Evolutionary conservation across 495 filamentous ascomycete genomes (phyloP).

Genomic region (Daldinia vernicosa): DNA sequence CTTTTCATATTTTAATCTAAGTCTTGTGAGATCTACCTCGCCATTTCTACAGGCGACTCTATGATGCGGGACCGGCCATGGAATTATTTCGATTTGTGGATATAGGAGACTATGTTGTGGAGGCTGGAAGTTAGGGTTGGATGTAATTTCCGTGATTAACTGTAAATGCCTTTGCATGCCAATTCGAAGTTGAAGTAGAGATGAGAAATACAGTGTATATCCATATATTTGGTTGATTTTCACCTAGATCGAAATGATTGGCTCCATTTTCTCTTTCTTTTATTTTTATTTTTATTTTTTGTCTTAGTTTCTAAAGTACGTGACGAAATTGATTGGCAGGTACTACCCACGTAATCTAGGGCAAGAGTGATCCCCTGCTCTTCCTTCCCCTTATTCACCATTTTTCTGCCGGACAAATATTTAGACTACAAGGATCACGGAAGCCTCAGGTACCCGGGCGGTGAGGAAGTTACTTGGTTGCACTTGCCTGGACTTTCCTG

Average conservation of each 20-base stretch:
- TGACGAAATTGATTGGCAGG: neutral
- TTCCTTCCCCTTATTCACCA: slow-evolving; percentile 1
- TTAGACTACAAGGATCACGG: neutral
- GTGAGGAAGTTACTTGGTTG: slow-evolving; percentile 21
- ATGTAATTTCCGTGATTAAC: neutral
- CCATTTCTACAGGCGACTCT: neutral
- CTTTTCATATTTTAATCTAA: neutral
- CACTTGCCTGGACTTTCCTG: neutral
- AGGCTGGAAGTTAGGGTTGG: neutral
- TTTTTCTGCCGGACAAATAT: slow-evolving; percentile 31
- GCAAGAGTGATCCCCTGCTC: neutral
- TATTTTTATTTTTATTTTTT: neutral
- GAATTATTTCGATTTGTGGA: neutral
- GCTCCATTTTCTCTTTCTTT: neutral
- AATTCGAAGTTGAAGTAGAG: neutral
- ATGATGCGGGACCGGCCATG: neutral
- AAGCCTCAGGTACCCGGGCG: slow-evolving; percentile 14
- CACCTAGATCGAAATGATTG: neutral
- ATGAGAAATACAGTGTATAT: neutral
- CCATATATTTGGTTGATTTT: neutral
- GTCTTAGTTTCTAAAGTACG: neutral
- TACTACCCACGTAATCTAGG: too few relatives aligned
- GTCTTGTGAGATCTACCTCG: neutral
- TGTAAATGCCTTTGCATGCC: neutral
- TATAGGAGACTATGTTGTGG: neutral